Evolutionary conservation across 2,329 filamentous ascomycete species (phyloP), one percentile per base, ranked within the genome.

Genomic region (Colletotrichum viniferum): DNA sequence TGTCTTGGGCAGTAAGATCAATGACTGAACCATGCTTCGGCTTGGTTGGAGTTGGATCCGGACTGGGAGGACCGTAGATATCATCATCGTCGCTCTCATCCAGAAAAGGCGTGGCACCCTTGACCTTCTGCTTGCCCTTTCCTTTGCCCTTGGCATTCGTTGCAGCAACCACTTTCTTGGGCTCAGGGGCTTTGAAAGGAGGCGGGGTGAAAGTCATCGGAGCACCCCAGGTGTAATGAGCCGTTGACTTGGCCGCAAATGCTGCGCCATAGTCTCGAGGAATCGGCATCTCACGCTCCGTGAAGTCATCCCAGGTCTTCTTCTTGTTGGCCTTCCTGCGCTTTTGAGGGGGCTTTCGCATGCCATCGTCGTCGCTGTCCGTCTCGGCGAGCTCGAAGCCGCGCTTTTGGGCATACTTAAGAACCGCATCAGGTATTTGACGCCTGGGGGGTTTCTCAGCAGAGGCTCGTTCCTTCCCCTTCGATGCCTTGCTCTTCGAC

Each of bases 241-340:
- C 73, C n/a, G 69, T 75, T 8, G 73, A 75, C 58, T 73, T 75
- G 14, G 24, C 70, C 12, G 69, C 73, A 32, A 75, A 75, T 4
- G 24, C 16, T 7, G 69, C 72, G 18, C 73, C 73, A 7, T 68
- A 64, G 18, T 69, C 69, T 18, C 63, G 56, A 21, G 62, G 56
- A 0, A 69, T 70, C n/a, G 73, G 73, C 56, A 52, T 32, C 58
- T 75, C 73, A 12, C 34, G 69, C 18, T 58, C n/a, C 1, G 38
- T 36, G 5, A 68, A 28, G 21, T 73, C 73, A 18, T 73, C 24
- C 18, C 65, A 21, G 5, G 48, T 12, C 21, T 18, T 10, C 21
- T 13, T 21, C 24, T 58, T 52, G 7, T 9, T 8, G 2, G 26
- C 32, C 8, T 60, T 73, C 26, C 21, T 66, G 30, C 63, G 63